Conservation (phyloP, 805 yeast species). For the Nakazawaea sp. region DNA sequence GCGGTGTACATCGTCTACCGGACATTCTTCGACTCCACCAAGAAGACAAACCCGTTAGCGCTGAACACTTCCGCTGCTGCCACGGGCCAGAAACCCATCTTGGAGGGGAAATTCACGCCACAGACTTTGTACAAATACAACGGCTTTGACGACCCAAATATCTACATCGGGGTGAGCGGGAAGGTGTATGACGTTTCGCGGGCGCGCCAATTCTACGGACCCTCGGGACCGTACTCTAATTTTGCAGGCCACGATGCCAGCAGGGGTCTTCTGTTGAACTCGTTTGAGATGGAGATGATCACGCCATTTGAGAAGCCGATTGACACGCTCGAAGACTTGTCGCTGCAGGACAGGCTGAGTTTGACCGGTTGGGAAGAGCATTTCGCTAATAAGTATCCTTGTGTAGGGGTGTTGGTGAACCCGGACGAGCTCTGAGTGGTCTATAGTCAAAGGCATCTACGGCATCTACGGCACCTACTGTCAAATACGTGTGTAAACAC, state of each 20-base stretch:
- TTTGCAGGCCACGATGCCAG: conserved; percentile 97
- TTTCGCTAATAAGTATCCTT: conserved; percentile 74
- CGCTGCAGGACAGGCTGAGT: conserved; percentile 52
- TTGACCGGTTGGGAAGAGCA: conserved; percentile 82
- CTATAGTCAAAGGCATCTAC: too few relatives aligned
- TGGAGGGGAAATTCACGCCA: conserved; percentile 59
- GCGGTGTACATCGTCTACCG: not conserved
- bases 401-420: conserved; percentile 64
- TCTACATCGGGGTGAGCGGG: conserved; percentile 83
- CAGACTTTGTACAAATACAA: conserved; percentile 64
- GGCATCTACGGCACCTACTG: too few relatives aligned
- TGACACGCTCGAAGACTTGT: conserved; percentile 61
- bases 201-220: conserved; percentile 87
- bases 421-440: conserved; percentile 20
- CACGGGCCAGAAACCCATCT: conserved; percentile 17
- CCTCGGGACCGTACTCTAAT: conserved; percentile 89
- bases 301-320: conserved; percentile 71
- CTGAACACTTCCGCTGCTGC: not conserved
- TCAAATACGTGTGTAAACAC: too few relatives aligned
- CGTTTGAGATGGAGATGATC: conserved; percentile 62
- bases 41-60: not conserved
- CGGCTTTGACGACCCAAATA: conserved; percentile 72
- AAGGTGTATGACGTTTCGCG: conserved; percentile 76
- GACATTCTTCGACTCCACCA: not conserved
- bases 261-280: conserved; percentile 82